Base-by-base conservation (phyloP, 2,329 filamentous ascomycete species). In the Arthroderma sp. region DNA sequence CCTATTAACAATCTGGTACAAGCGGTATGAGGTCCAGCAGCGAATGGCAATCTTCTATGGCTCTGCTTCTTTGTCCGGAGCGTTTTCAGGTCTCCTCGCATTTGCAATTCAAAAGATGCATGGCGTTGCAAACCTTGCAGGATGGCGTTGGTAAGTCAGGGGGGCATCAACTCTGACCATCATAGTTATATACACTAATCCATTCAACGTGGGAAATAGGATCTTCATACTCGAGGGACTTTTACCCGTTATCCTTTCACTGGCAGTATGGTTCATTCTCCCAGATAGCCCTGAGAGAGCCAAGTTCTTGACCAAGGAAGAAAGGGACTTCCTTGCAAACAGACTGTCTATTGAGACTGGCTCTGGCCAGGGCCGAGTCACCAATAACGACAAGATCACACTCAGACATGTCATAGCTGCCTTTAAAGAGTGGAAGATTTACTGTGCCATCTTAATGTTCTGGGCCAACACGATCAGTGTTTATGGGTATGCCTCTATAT, bases 211-310 rank as follows among this genome's bases (percentile, higher is more conserved):
- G n/a, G 41, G 11, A 25, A 15, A 28, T 43, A 62, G 60, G 60
- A 75, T 76, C 25, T 78, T 78, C 56, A 72, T 79, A 31, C 66
- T 79, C 1, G 77, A 79, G 61, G 77, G 77, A 1, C 60, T 76
- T 1, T 58, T 70, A 0, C 76, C 76, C 3, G 76, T 82, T 0
- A 43, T 81, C 0, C 73, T 83, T 0, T 74, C 79, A 0, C 56
- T 77, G 11, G 67, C 66, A 6, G 71, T 78, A 8, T 80, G 81
- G 67, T 80, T 76, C 66, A 82, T 86, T 67, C 80, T 87, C n/a
- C 76, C 83, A 56, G 84, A 87, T 68, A 85, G 84, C 57, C 83
- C 83, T 0, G 73, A 76, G 35, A 83, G 77, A 0, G 80, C 82
- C 2, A 74, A 73, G 1, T 85, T 85, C 61, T 71, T 86, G 8